Percentiles rank a stretch among this genome's conserved stretches.
phyloP scores from a whole-genome alignment of 306 rosid genomes.

The Hippophae gyantsensis region DNA sequence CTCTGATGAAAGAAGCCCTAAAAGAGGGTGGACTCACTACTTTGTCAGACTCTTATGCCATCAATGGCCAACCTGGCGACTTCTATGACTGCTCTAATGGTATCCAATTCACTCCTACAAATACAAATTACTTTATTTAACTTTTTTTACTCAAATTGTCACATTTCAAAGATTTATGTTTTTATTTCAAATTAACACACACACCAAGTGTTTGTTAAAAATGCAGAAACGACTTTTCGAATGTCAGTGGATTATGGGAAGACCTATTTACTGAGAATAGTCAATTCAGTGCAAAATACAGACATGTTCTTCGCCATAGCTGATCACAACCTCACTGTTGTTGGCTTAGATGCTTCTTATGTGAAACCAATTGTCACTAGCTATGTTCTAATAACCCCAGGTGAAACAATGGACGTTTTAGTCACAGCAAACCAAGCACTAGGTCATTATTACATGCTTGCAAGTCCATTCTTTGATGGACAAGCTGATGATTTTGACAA shows the following conservation, averaged over 20 bases:
- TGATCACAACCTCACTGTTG: constrained; percentile 20
- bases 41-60: constrained; percentile 14
- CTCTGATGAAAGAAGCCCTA: constrained; percentile 3
- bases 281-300: constrained; percentile 15
- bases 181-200: neutral
- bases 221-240: neutral
- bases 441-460: constrained; percentile 20
- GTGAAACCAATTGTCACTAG: constrained; percentile 19
- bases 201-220: too few species aligned
- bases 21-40: constrained; percentile 9
- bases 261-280: constrained; percentile 20
- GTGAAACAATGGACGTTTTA: constrained; percentile 26
- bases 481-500: too few species aligned
- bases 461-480: neutral
- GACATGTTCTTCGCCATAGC: constrained; percentile 18
- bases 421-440: constrained; percentile 10
- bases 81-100: constrained; percentile 23
- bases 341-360: constrained; percentile 24
- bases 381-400: constrained; percentile 16
- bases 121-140: too few species aligned
- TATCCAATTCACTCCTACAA: neutral
- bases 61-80: constrained; percentile 28
- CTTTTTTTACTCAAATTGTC: too few species aligned
- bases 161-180: neutral
- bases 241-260: constrained; percentile 15